phyloP scores from a whole-genome alignment of 2,329 filamentous ascomycete genomes.

The Chaetomiaceae sp. region DNA sequence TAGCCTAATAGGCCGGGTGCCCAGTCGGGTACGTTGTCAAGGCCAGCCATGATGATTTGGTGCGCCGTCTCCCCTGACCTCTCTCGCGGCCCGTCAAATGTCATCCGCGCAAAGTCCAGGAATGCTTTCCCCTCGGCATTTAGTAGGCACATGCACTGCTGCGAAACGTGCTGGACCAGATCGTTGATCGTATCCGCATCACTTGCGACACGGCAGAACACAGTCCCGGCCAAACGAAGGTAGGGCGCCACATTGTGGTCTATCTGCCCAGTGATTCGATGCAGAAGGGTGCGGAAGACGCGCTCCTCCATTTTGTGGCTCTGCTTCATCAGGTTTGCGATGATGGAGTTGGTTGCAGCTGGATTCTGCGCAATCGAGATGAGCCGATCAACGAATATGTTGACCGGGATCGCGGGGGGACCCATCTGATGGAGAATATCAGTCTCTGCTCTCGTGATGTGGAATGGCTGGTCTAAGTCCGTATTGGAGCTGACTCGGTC shows the following conservation, averaged over 20 bases:
- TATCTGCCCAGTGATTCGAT: constrained; percentile 50
- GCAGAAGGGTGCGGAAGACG: constrained; percentile 51
- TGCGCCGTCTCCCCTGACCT: constrained; percentile 29
- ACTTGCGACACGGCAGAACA: constrained; percentile 47
- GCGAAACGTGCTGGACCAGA: constrained; percentile 42
- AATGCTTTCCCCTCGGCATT: constrained; percentile 47
- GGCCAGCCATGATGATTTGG: constrained; percentile 29
- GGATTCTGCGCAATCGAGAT: constrained; percentile 57
- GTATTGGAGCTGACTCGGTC: constrained; percentile 37
- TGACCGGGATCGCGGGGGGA: constrained; percentile 36
- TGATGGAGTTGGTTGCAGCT: constrained; percentile 49
- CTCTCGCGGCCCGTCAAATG: constrained; percentile 33
- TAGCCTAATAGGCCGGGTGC: constrained; percentile 48
- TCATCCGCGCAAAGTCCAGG: constrained; percentile 40
- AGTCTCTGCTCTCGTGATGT: constrained; percentile 45
- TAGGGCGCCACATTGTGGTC: constrained; percentile 49
- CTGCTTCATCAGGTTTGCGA: constrained; percentile 53
- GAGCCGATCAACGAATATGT: constrained; percentile 63
- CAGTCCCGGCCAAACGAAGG: constrained; percentile 48
- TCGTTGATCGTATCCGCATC: constrained; percentile 33
- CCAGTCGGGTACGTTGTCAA: constrained; percentile 43
- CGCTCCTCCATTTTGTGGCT: constrained; percentile 47
- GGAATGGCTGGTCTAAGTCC: constrained; percentile 35
- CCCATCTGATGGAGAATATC: constrained; percentile 43
- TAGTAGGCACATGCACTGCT: constrained; percentile 42